Percentiles rank a stretch among this genome's conserved stretches.
phyloP scores from a whole-genome alignment of 140 eudicot species.

The Ambrosia hybrid region DNA sequence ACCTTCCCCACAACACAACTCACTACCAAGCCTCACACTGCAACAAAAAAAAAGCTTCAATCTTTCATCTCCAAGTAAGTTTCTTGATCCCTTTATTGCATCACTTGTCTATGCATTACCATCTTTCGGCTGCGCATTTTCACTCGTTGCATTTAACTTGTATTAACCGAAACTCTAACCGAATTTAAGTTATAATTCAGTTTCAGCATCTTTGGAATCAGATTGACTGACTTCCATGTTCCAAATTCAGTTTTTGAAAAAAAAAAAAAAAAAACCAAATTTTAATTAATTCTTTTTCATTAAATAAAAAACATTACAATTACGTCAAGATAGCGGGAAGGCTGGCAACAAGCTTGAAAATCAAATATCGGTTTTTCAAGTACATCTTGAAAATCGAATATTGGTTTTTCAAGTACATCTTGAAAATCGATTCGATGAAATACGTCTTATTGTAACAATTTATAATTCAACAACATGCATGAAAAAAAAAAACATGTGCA shows the following conservation, averaged over 20 bases:
- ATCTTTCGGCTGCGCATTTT: background rate
- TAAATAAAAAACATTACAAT: no score
- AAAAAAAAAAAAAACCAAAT: background rate
- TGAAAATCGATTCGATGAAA: background rate
- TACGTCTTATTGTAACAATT: background rate
- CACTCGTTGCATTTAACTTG: background rate
- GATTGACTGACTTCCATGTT: background rate
- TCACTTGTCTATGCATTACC: background rate
- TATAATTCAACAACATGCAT: background rate
- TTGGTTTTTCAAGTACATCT: no score
- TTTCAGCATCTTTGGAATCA: background rate
- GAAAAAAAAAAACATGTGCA: background rate
- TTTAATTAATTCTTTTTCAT: background rate
- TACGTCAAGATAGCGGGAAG: no score
- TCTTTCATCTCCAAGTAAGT: constrained; percentile 47
- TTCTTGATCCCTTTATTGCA: constrained; percentile 25
- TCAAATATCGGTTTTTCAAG: no score
- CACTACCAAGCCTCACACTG: background rate
- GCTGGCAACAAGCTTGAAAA: no score
- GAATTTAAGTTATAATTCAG: background rate
- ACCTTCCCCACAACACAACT: constrained; percentile 21
- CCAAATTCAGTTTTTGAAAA: background rate
- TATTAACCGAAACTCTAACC: background rate
- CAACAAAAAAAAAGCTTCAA: constrained; percentile 23
- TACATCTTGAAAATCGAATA: no score